Percentiles rank a stretch among this genome's conserved stretches.
phyloP scores from a whole-genome alignment of 352 stramenopile genomes.

The Phytophthora constricta region DNA sequence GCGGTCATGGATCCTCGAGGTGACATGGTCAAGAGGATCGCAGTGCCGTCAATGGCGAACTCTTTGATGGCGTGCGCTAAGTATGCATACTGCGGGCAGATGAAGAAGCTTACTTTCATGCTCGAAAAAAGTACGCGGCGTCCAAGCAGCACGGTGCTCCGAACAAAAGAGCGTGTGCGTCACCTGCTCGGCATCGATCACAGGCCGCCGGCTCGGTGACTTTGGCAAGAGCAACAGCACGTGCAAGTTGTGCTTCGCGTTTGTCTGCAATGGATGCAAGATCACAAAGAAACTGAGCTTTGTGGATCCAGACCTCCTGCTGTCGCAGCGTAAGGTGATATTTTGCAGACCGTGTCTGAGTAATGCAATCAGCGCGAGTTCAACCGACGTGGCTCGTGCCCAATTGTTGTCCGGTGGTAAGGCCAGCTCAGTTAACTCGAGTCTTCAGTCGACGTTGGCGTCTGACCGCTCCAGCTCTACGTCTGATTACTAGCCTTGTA shows the following conservation, averaged over 20 bases:
- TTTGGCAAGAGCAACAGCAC: slow-evolving; percentile 14
- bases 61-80: not conserved
- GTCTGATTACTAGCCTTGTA: too few relatives aligned
- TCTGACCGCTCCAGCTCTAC: too few relatives aligned
- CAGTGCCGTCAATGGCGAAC: not conserved
- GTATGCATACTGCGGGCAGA: slow-evolving; percentile 29
- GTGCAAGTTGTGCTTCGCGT: slow-evolving; percentile 17
- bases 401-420: too few relatives aligned
- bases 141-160: not conserved
- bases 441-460: too few relatives aligned
- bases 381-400: slow-evolving; percentile 5
- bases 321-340: slow-evolving; percentile 8
- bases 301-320: not conserved
- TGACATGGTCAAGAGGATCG: not conserved
- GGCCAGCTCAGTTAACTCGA: too few relatives aligned
- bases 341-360: slow-evolving; percentile 27
- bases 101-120: slow-evolving; percentile 42
- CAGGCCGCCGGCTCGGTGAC: not conserved
- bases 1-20: not conserved
- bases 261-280: slow-evolving; percentile 15
- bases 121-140: not conserved
- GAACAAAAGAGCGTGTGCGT: slow-evolving; percentile 5
- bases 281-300: slow-evolving; percentile 14
- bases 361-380: slow-evolving; percentile 25
- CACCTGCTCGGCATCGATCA: not conserved